These are phyloP conservation scores for Hymenoscyphus repandus DNA, from an alignment of 2,329 filamentous ascomycete genomes.

Conservation along the genomic window DNA sequence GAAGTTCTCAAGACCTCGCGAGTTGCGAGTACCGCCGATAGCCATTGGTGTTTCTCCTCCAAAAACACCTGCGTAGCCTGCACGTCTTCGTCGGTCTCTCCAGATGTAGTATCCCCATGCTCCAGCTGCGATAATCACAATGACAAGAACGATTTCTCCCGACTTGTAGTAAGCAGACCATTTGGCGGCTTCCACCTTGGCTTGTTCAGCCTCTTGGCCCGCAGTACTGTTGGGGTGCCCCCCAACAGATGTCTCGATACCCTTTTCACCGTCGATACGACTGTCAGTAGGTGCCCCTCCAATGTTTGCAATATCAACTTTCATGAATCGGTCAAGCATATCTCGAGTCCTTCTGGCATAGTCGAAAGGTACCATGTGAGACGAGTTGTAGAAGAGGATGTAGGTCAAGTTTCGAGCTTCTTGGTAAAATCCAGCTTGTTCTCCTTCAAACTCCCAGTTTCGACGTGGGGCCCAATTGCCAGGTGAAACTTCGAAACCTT, in stretches of 20 bases:
- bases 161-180: conserved; percentile 69
- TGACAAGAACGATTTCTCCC: conserved; percentile 62
- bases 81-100: conserved; percentile 52
- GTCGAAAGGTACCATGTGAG: conserved; percentile 98
- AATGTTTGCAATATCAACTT: conserved; percentile 83
- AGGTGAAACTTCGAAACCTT: conserved; percentile 81
- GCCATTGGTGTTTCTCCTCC: conserved; percentile 28
- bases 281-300: conserved; percentile 67
- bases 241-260: conserved; percentile 59
- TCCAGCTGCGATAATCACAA: conserved; percentile 58
- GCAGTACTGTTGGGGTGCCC: conserved; percentile 62
- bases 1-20: conserved; percentile 41
- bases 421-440: conserved; percentile 87
- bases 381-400: conserved; percentile 89
- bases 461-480: conserved; percentile 88
- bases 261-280: conserved; percentile 65
- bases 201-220: conserved; percentile 56
- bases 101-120: conserved; percentile 62
- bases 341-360: conserved; percentile 80
- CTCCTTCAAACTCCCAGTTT: conserved; percentile 89
- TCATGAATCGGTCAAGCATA: conserved; percentile 97
- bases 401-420: conserved; percentile 93
- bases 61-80: conserved; percentile 45
- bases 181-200: conserved; percentile 59
- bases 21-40: conserved; percentile 23